phyloP scores from a whole-genome alignment of 2,329 filamentous ascomycete species.

The Verticillium albo-atrum region DNA sequence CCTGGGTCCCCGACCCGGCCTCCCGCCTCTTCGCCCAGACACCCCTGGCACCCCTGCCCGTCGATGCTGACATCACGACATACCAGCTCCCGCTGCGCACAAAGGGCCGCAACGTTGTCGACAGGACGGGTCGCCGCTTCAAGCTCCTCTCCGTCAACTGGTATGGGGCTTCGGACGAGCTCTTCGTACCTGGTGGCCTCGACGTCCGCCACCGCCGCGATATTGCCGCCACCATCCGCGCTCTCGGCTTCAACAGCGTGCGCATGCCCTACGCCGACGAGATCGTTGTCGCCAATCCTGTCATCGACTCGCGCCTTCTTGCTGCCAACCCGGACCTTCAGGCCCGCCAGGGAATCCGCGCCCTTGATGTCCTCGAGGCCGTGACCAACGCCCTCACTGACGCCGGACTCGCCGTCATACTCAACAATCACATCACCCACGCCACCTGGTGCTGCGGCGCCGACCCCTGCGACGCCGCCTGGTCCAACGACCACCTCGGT shows the following conservation, averaged over 20 bases:
- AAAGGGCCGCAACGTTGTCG: constrained; percentile 55
- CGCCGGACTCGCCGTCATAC: constrained; percentile 58
- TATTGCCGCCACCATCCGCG: constrained; percentile 56
- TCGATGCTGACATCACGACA: constrained; percentile 35
- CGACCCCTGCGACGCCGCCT: constrained; percentile 62
- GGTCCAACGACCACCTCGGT: constrained; percentile 61
- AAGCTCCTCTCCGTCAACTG: constrained; percentile 65
- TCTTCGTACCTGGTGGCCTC: constrained; percentile 60
- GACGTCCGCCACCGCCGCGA: constrained; percentile 57
- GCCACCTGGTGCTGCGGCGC: constrained; percentile 66
- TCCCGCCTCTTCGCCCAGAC: constrained; percentile 42
- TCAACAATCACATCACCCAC: constrained; percentile 68
- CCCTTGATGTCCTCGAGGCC: constrained; percentile 58
- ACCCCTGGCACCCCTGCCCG: constrained; percentile 39
- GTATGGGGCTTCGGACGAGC: constrained; percentile 66
- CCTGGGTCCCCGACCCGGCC: constrained; percentile 46
- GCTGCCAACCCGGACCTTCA: constrained; percentile 55
- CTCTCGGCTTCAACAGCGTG: constrained; percentile 66
- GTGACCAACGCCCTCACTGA: constrained; percentile 56
- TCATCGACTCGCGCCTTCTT: constrained; percentile 45
- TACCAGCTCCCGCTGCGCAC: constrained; percentile 57
- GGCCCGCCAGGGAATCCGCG: constrained; percentile 44
- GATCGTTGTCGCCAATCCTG: constrained; percentile 57
- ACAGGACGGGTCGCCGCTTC: constrained; percentile 50
- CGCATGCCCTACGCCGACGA: constrained; percentile 66